Base-by-base conservation (phyloP, 495 filamentous ascomycete genomes). In the Oleoguttula mirabilis region DNA sequence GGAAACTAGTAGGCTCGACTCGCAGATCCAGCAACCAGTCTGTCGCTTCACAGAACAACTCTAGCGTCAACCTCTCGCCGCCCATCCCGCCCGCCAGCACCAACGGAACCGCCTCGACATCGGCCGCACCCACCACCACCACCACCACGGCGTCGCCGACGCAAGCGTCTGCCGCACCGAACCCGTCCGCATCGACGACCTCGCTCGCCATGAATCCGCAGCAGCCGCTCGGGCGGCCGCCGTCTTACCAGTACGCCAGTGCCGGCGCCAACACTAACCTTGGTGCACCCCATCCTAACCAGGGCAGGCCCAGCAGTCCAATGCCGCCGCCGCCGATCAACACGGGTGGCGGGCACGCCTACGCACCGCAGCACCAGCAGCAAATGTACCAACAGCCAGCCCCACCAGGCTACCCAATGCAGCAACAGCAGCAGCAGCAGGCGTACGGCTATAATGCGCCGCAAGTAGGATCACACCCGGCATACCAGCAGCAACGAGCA, bases 201-300 rank as follows among this genome's bases (percentile, higher is more conserved):
- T 55, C 54, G 28, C 39, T 52, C 4, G 19, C 50, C 36, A 63
- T 65, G 59, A 65, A 62, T 27, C 24, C 24, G n/a, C 40, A 41
- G 21, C 35, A 41, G 27, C 45, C 36, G 21, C 61, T 60, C 35
- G 61, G 60, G 32, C 55, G 61, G 21, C 62, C 62, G 32, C 59
- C 62, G 12, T 59, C 55, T n/a, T 65, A 65, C 47, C 61, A 60
- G 35, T 62, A 65, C 48, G 55, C 61, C 32, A 59, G 58, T 3
- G 49, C 51, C 17, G 54, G 47, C 45, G 45, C 45, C 11, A 52
- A 46, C 45, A 48, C 47, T 12, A 52, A 45, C 24, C 49, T 52
- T 21, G 37, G 23, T 32, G 47, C 55, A 15, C 44, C 43, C 1
- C 17, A 39, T 16, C 57, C 51, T 40, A 45, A 39, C 39, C 57